Evolutionary conservation across 495 filamentous ascomycete species (phyloP), one percentile per base, ranked within the genome.

Genomic region (Halenospora varia): DNA sequence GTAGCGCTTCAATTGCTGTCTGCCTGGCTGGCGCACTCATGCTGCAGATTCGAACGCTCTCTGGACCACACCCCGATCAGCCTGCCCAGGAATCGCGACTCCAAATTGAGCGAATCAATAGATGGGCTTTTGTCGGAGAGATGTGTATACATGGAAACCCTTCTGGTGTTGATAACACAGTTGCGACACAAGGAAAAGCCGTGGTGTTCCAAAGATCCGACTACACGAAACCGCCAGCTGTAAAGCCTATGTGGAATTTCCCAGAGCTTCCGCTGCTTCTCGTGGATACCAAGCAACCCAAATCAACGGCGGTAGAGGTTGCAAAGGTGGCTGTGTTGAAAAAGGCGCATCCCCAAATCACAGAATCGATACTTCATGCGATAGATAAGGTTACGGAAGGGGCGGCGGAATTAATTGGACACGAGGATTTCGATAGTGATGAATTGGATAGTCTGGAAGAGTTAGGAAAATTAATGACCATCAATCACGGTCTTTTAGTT

Each of bases 111-210:
- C 85, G 92, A 54, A 95, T 98, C 66, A 98, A 98, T 68, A 83
- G 88, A 51, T 98, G 94, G 94, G 93, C 94, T 0, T 97, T 95
- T 68, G 94, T 97, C 0, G 90, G 89, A 23, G 94, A 98, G 73
- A 86, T 97, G 81, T 92, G 90, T 65, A 97, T 96, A 44, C 94
- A 98, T 71, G 92, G 92, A 23, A 96, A 96, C 67, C 93, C 94
- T 3, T 95, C 89, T 9, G 94, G 94, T 0, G 89, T 98, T 51
- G 94, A 98, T 74, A 98, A 98, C 70, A 97, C 94, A n/a, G 93
- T 98, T 49, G 76, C 93, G 42, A 88, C 90, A 10, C 84, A 90
- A 62, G 94, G 94, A 52, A 96, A 93, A 74, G 94, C 92, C 2
- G 92, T 97, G 2, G 77, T 96, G 25, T 98, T 95, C 75, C 85